Base-by-base conservation (phyloP, 1,139 yeast genomes). In the Diutina neorugosa region DNA sequence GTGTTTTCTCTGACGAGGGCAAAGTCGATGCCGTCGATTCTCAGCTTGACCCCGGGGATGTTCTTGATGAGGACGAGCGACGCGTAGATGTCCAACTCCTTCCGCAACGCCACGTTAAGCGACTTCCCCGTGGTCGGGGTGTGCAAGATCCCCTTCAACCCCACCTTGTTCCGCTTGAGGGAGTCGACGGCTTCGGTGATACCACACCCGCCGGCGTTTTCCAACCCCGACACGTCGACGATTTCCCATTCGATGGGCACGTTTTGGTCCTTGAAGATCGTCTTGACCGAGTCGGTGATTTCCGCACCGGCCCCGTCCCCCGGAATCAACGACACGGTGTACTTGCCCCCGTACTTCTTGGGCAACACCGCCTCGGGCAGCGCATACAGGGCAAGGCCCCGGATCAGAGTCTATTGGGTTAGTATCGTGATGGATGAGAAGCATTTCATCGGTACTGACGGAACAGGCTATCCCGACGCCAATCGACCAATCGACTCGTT, bases 301-400 rank as follows among this genome's bases (percentile, higher is more conserved):
- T 93, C 97, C 68, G 85, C 86, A 71, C 98, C 98, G 60, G 91
- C 86, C 81, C 98, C 98, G 69, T 93, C 98, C 70, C 91, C 93
- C 58, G 98, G 98, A 64, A 93, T 86, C 69, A 93, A 78, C 55
- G 97, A 90, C 56, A 90, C 96, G 55, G 91, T 86, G 78, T 81
- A 91, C 69, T 84, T 85, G 59, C 96, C 96, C 62, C 98, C 98
- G 73, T 89, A 90, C 75, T 89, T 87, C 78, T 87, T 87, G 65
- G 96, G 96, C 64, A 85, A 76, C 58, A 80, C 80, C 57, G 82
- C 67, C 66, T 82, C 88, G 55, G 83, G 75, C 51, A 76, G 21
- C 27, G 48, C 48, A 23, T 21, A 44, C 21, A 23, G n/a, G 48
- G 48, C 48, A 23, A 44, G 48, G 34, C 48, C 48, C 34, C 48